These are phyloP conservation scores for Neonectria punicea DNA, from an alignment of 2,329 filamentous ascomycete genomes.

Conservation along the genomic window DNA sequence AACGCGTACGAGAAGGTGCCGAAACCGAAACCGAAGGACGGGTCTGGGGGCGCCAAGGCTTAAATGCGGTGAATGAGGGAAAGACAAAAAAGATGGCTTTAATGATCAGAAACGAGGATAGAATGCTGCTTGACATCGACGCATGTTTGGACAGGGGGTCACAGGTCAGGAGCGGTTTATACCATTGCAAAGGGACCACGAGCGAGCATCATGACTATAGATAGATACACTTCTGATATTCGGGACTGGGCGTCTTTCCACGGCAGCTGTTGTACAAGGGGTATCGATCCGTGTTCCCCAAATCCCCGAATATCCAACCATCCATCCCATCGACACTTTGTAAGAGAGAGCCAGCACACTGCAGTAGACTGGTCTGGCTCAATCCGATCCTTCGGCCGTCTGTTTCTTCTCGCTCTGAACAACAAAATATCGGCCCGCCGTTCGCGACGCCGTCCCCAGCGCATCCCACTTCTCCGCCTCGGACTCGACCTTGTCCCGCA, in stretches of 20 bases:
- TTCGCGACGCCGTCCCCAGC: slow-evolving; percentile 72
- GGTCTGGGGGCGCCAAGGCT: slow-evolving; percentile 34
- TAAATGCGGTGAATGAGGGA: slow-evolving; percentile 22
- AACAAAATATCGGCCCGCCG: slow-evolving; percentile 78
- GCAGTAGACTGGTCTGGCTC: background rate
- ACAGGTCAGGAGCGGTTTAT: slow-evolving; percentile 7
- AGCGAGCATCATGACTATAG: slow-evolving; percentile 22
- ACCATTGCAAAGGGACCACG: slow-evolving; percentile 5
- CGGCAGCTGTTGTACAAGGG: slow-evolving; percentile 16
- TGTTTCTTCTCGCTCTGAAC: slow-evolving; percentile 70
- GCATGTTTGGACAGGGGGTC: background rate
- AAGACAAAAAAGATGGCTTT: slow-evolving; percentile 10
- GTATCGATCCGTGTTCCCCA: slow-evolving; percentile 25
- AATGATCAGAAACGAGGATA: slow-evolving; percentile 22
- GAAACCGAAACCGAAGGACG: slow-evolving; percentile 55
- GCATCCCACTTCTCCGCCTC: slow-evolving; percentile 76
- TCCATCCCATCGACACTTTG: background rate
- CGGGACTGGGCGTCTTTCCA: background rate
- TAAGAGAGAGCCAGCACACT: slow-evolving; percentile 9
- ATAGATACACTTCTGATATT: slow-evolving; percentile 13
- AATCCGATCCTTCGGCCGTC: slow-evolving; percentile 36
- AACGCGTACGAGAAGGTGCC: slow-evolving; percentile 85
- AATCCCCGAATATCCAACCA: background rate
- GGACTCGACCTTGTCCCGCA: slow-evolving; percentile 50
- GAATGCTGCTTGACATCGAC: slow-evolving; percentile 7